Evolutionary conservation across 176 grass and related monocot species (phyloP).

Genomic region (Rhipidocladum racemiflorum): DNA sequence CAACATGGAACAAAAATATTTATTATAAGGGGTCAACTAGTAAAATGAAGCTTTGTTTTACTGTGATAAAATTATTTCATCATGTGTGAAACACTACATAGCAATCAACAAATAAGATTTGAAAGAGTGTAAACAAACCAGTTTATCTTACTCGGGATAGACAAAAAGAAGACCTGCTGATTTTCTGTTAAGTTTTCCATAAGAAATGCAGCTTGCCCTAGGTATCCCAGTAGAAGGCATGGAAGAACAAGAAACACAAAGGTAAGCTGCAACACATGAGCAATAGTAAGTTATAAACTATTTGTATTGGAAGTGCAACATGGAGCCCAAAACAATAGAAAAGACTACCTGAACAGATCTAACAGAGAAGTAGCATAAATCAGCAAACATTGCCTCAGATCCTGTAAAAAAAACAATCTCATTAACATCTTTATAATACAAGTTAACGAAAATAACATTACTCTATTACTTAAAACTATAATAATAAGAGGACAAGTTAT

Average conservation of each 20-base stretch:
- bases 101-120: conserved; percentile 31
- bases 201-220: conserved; percentile 96
- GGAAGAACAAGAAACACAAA: conserved; percentile 95
- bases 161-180: conserved; percentile 97
- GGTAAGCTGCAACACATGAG: conserved; percentile 70
- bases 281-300: conserved; percentile 37
- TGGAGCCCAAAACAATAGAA: conserved; percentile 1
- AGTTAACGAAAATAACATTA: neutral
- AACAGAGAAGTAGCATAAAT: conserved; percentile 98
- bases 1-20: conserved; percentile 34
- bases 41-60: neutral
- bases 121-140: conserved; percentile 17
- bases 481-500: conserved; percentile 11
- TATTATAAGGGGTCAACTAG: conserved; percentile 17
- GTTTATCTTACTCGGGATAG: conserved; percentile 86
- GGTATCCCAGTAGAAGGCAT: conserved; percentile 91
- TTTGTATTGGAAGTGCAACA: conserved; percentile 1
- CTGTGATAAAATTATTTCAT: conserved; percentile 13
- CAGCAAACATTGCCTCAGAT: conserved; percentile 99
- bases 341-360: conserved; percentile 81
- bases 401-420: conserved; percentile 51
- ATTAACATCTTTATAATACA: conserved; percentile 15
- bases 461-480: neutral
- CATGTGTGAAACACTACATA: conserved; percentile 5
- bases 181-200: conserved; percentile 80